These are phyloP conservation scores for Pinus taeda DNA, from an alignment of 75 land plant genomes.

Conservation along the genomic window DNA sequence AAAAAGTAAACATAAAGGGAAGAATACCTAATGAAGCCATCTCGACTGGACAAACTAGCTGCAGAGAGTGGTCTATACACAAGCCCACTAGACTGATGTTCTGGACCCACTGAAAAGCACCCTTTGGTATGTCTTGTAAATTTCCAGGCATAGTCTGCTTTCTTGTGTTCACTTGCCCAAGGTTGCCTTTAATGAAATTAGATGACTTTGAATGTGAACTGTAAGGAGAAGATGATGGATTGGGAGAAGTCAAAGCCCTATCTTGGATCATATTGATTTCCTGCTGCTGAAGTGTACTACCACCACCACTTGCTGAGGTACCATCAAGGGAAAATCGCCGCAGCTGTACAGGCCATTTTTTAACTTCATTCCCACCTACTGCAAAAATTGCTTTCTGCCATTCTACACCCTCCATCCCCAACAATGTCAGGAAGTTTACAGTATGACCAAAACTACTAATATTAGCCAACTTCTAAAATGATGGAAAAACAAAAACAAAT, in stretches of 20 bases:
- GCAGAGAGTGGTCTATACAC: slow-evolving; percentile 74
- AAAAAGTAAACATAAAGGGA: background rate
- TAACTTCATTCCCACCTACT: slow-evolving; percentile 76
- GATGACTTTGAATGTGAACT: slow-evolving; percentile 59
- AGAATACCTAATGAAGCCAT: slow-evolving; percentile 29
- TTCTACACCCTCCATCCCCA: slow-evolving; percentile 38
- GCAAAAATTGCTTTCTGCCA: slow-evolving; percentile 89
- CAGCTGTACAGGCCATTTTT: slow-evolving; percentile 91
- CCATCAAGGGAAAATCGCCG: slow-evolving; percentile 52
- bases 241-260: slow-evolving; percentile 67
- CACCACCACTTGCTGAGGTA: slow-evolving; percentile 38
- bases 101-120: slow-evolving; percentile 73
- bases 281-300: slow-evolving; percentile 58
- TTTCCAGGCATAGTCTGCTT: slow-evolving; percentile 58
- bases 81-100: slow-evolving; percentile 80
- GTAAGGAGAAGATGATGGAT: slow-evolving; percentile 48
- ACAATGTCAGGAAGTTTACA: background rate
- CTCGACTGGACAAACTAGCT: slow-evolving; percentile 61
- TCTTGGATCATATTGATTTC: slow-evolving; percentile 73
- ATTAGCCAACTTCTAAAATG: background rate
- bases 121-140: slow-evolving; percentile 49
- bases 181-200: slow-evolving; percentile 52
- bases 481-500: background rate
- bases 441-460: slow-evolving; percentile 4
- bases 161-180: slow-evolving; percentile 46